Evolutionary conservation across 371 early-diverging fungal species (phyloP), one percentile per base, ranked within the genome.

Genomic region (Phascolomyces articulosus): DNA sequence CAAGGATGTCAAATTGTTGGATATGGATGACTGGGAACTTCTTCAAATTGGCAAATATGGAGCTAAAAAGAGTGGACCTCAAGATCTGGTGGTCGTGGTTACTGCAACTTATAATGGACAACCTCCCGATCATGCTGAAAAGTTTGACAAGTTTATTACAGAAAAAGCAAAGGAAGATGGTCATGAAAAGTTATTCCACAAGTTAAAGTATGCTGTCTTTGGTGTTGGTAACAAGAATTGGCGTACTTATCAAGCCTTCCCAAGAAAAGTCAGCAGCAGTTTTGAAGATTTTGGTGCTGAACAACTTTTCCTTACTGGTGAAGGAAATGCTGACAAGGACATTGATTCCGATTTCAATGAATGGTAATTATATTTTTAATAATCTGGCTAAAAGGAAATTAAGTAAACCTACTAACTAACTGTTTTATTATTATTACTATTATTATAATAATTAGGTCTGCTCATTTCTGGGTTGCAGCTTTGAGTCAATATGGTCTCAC

Each of bases 151-250:
- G n/a, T 83, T 79, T 54, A 57, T 87, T 18, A 71, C 73, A 26
- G 56, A 57, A 20, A 74, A 71, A 34, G 23, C 62, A 20, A 64
- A 62, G n/a, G 71, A 77, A 55, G 29, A 28, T 11, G 66, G 62
- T 15, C 56, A 72, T 23, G 71, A 69, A 58, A 65, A 61, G 13
- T 9, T 73, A 0, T 55, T 79, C 3, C 63, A 71, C 4, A 80
- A 83, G 21, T 49, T 84, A 4, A 60, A 67, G 13, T 87, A 69
- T 59, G 67, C 81, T 40, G 85, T 87, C 15, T 86, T 85, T 73
- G 87, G 87, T 60, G 65, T 82, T 2, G 82, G 82, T 63, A 87
- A 87, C 73, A 75, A 75, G 65, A 80, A 87, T 63, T 87, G 87
- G 87, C 68, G 85, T 27, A 87, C 87, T 7, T 87, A 80, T 41